Conservation (phyloP, 2,329 filamentous ascomycete species). For the Chalaropsis ovoidea region DNA sequence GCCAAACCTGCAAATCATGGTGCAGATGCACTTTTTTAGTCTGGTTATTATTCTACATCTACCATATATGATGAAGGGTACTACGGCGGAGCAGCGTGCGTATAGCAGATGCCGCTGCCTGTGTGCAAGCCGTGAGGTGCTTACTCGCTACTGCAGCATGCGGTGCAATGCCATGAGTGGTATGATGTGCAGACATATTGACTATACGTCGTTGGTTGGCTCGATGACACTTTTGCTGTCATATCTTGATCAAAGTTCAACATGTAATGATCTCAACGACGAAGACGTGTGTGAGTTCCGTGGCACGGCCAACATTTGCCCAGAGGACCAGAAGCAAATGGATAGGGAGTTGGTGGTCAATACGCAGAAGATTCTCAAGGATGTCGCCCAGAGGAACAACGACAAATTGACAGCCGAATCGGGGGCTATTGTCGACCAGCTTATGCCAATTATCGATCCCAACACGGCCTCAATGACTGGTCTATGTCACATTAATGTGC, state of each 20-base stretch:
- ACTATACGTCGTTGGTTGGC: constrained; percentile 44
- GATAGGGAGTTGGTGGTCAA: constrained; percentile 35
- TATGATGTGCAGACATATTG: constrained; percentile 40
- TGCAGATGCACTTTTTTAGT: constrained; percentile 43
- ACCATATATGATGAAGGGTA: constrained; percentile 43
- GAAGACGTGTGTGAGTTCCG: constrained; percentile 14
- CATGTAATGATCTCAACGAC: neutral
- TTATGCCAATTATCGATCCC: constrained; percentile 36
- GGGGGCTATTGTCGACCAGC: constrained; percentile 36
- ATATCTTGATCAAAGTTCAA: constrained; percentile 36
- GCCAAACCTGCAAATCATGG: constrained; percentile 35
- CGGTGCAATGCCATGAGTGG: constrained; percentile 35
- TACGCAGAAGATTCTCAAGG: constrained; percentile 34
- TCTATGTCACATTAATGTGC: constrained; percentile 36
- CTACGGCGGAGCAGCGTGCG: constrained; percentile 35
- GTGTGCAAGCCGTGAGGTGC: constrained; percentile 42
- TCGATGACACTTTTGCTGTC: constrained; percentile 43
- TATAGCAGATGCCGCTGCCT: constrained; percentile 41
- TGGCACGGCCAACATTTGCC: constrained; percentile 16
- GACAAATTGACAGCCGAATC: constrained; percentile 38
- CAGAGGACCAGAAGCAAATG: constrained; percentile 30
- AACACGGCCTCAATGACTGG: constrained; percentile 25
- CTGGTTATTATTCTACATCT: constrained; percentile 45
- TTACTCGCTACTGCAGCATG: constrained; percentile 42
- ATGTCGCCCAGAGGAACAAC: constrained; percentile 34